Conservation (phyloP, 768 basidiomycete species). For the Lentinula guzmanii region DNA sequence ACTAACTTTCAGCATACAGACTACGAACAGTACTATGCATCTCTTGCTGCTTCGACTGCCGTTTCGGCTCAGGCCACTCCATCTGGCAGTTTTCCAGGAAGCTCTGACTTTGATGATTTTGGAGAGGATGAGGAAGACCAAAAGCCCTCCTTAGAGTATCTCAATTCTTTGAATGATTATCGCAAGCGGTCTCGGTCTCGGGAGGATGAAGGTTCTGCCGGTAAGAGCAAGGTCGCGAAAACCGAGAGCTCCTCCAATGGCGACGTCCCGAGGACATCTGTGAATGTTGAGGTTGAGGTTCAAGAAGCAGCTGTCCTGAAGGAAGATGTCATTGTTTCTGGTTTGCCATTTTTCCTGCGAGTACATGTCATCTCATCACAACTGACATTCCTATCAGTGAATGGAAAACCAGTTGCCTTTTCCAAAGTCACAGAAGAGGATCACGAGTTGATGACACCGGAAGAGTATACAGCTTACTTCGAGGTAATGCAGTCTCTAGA, state of each 20-base stretch:
- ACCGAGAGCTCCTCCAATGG: constrained; percentile 22
- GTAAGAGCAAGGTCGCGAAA: constrained; percentile 34
- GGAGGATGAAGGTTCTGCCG: constrained; percentile 44
- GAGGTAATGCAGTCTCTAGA: constrained; percentile 52
- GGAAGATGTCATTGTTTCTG: constrained; percentile 66
- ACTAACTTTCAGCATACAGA: constrained; percentile 31
- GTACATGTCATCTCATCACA: neutral
- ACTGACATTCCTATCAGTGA: constrained; percentile 41
- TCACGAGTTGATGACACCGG: constrained; percentile 88
- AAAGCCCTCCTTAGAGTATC: constrained; percentile 60
- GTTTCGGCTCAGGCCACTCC: constrained; percentile 61
- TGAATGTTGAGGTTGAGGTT: neutral
- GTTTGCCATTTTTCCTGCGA: constrained; percentile 25
- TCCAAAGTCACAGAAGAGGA: constrained; percentile 88
- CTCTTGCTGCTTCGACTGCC: constrained; percentile 57
- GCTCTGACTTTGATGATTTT: constrained; percentile 47
- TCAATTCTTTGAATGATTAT: constrained; percentile 67
- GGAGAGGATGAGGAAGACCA: constrained; percentile 59
- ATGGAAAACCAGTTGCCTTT: constrained; percentile 66
- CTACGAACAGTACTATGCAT: constrained; percentile 81
- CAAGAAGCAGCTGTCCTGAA: constrained; percentile 16
- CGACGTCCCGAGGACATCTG: constrained; percentile 5
- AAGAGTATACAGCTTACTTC: constrained; percentile 83
- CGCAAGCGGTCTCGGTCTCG: constrained; percentile 67
- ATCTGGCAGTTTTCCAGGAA: constrained; percentile 38